A percentile compares a stretch with the other conserved stretches of the same genome.
phyloP scores from a whole-genome alignment of 495 filamentous ascomycete genomes.

The Aspergillus sclerotioniger region DNA sequence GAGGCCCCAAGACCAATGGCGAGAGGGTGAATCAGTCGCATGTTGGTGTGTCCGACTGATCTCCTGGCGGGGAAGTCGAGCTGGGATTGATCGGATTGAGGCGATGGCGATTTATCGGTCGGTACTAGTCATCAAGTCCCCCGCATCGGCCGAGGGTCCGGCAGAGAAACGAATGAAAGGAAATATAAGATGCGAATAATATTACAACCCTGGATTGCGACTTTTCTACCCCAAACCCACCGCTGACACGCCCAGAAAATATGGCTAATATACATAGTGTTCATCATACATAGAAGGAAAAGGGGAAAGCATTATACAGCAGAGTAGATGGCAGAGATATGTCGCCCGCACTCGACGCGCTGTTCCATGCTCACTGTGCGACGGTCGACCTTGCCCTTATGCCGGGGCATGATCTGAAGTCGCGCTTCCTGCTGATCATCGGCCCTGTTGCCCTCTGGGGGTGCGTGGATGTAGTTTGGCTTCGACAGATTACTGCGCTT shows the following conservation, averaged over 20 bases:
- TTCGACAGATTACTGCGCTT: conserved; percentile 73
- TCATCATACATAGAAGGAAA: conserved; percentile 16
- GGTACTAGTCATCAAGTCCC: no score
- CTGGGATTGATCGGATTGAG: no score
- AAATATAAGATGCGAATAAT: no score
- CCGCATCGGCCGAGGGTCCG: no score
- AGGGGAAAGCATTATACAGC: conserved; percentile 22
- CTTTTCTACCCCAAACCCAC: neutral
- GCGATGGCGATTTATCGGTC: no score
- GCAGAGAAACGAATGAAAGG: no score
- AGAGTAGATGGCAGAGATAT: conserved; percentile 78
- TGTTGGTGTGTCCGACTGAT: no score
- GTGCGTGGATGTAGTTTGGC: conserved; percentile 75
- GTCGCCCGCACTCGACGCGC: conserved; percentile 81
- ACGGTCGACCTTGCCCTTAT: conserved; percentile 63
- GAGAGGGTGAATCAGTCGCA: neutral
- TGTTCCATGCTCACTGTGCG: conserved; percentile 77
- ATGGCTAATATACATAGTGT: conserved; percentile 27
- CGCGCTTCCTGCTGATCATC: conserved; percentile 62
- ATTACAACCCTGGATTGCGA: neutral
- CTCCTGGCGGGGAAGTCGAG: no score
- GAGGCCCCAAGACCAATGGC: neutral
- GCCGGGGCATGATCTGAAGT: conserved; percentile 80
- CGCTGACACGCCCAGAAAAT: neutral
- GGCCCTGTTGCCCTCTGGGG: conserved; percentile 53